Evolutionary conservation across 768 basidiomycete species (phyloP), one percentile per base, ranked within the genome.

Genomic region (Termitomyces sp.): DNA sequence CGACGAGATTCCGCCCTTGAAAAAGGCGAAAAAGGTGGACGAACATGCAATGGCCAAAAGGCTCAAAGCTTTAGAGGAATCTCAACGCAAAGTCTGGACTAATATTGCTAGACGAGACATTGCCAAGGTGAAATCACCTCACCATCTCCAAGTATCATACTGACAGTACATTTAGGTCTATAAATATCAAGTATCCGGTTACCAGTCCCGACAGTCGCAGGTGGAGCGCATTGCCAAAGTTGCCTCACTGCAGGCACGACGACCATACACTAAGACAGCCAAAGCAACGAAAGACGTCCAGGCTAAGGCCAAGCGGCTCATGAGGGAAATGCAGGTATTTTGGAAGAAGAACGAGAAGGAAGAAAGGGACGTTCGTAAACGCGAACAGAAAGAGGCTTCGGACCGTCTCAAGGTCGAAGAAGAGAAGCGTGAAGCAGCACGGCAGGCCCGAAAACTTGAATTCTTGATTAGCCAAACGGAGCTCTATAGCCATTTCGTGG

Each of bases 341-440:
- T 97, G 94, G 94, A 96, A 92, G 78, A 94, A 94, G 75, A 98
- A 97, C 66, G 96, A 98, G 75, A 94, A 94, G 69, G 94, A 96
- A 73, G 96, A 98, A 75, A 80, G 94, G 50, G 95, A 97, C 63
- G 85, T 91, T 13, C 87, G 95, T 64, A 94, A 92, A 74, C 91
- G 91, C 54, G 94, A 96, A 67, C 94, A 98, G 73, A 95, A 95
- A 73, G 96, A 97, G 72, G 94, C 94, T 12, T 82, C 86, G 67
- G 94, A 96, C 68, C 85, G 93, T 55, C 84, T 92, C 24, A 92
- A 88, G 73, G 75, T 92, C 36, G 94, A 96, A 73, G 95, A 96
- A 72, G 94, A 97, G 75, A 92, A 88, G 70, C 84, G 96, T 45
- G 97, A 99, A 75, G 90, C 92, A 13, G 91, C 95, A 42, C 81